Evolutionary conservation across 202 grass and related monocot genomes (phyloP).

Genomic region (Alloteropsis angusta): DNA sequence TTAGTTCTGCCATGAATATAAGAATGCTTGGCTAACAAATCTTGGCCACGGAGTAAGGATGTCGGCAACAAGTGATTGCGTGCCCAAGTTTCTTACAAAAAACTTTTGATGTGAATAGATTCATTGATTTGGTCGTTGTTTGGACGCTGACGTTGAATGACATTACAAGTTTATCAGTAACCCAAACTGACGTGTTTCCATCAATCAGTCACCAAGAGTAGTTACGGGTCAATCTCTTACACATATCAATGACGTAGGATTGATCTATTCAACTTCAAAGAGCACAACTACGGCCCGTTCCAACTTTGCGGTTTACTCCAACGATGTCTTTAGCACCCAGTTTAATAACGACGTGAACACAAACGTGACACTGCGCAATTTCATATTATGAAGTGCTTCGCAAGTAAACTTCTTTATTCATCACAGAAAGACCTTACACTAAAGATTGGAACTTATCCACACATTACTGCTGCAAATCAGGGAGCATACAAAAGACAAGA

Average conservation of each 20-base stretch:
- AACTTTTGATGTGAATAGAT: slow-evolving; percentile 50
- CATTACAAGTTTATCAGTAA: slow-evolving; percentile 35
- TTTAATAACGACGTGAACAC: slow-evolving; percentile 30
- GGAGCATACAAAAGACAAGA: slow-evolving; percentile 11
- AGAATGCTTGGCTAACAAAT: slow-evolving; percentile 46
- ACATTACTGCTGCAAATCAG: slow-evolving; percentile 24
- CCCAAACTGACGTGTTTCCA: slow-evolving; percentile 31
- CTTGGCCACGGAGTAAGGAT: slow-evolving; percentile 26
- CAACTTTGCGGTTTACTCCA: slow-evolving; percentile 17
- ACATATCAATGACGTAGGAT: slow-evolving; percentile 20
- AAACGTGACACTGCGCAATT: slow-evolving; percentile 27
- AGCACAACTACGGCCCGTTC: slow-evolving; percentile 20
- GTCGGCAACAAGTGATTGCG: slow-evolving; percentile 25
- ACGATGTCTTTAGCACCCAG: background rate
- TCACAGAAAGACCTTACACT: slow-evolving; percentile 22
- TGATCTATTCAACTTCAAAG: slow-evolving; percentile 35
- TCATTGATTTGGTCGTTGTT: slow-evolving; percentile 33
- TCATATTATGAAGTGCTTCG: slow-evolving; percentile 44
- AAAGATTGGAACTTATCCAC: slow-evolving; percentile 30
- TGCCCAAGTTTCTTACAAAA: slow-evolving; percentile 52
- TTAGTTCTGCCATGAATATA: slow-evolving; percentile 40
- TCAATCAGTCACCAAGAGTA: slow-evolving; percentile 38
- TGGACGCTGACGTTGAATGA: slow-evolving; percentile 23
- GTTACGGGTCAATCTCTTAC: slow-evolving; percentile 50
- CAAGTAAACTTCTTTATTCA: slow-evolving; percentile 29